Conservation (phyloP, 75 land plant species). For the Pinus taeda region DNA sequence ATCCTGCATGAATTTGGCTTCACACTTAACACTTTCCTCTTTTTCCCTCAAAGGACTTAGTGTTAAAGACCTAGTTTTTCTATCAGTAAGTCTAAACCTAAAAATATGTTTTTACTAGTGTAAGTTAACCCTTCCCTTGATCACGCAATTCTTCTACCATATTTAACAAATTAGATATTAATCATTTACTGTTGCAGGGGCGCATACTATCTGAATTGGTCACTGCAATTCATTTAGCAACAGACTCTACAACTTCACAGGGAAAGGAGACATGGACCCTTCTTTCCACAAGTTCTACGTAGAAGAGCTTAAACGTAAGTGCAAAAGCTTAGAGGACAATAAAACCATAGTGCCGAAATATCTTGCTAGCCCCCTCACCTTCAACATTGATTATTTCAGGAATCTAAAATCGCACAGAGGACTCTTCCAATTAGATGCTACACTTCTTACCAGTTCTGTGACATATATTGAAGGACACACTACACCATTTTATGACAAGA, state of each 20-base stretch:
- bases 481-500: too few relatives aligned
- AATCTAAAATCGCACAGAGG: slow-evolving; percentile 1
- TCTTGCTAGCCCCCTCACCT: neutral
- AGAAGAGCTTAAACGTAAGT: neutral
- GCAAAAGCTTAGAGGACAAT: slow-evolving; percentile 1
- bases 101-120: neutral
- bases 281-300: slow-evolving; percentile 8
- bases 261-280: slow-evolving; percentile 26
- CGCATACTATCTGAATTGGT: slow-evolving; percentile 8
- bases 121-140: too few relatives aligned
- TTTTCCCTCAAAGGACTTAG: slow-evolving; percentile 19
- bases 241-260: slow-evolving; percentile 23
- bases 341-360: neutral
- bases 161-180: too few relatives aligned
- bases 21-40: neutral
- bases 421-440: slow-evolving; percentile 15
- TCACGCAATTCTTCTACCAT: too few relatives aligned
- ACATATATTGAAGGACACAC: too few relatives aligned
- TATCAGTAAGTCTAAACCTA: neutral
- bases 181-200: too few relatives aligned
- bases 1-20: too few relatives aligned
- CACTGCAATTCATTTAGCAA: slow-evolving; percentile 12
- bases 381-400: slow-evolving; percentile 3
- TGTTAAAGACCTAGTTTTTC: neutral
- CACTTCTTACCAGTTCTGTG: slow-evolving; percentile 3